Percentiles rank a stretch among this genome's conserved stretches.
These are phyloP conservation scores for Trichomonas tenax DNA, from an alignment of 208 protist genomes.

Conservation along the genomic window DNA sequence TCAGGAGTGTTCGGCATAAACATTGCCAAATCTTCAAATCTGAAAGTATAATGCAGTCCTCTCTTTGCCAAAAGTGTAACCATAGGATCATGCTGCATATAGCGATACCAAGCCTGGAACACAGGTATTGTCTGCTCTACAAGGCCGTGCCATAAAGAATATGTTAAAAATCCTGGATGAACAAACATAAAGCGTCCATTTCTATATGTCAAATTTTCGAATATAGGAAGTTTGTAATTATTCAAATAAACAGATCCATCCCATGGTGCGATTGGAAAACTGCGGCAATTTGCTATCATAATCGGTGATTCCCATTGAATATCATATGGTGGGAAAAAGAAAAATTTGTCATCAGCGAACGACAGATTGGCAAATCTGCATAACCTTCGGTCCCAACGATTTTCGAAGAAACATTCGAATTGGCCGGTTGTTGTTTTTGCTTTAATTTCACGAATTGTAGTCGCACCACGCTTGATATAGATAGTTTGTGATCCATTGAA, in stretches of 20 bases:
- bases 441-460: background rate
- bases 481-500: background rate
- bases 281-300: background rate
- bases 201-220: background rate
- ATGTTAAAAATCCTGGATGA: background rate
- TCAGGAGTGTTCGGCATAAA: background rate
- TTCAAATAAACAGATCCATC: background rate
- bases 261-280: background rate
- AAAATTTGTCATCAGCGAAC: background rate
- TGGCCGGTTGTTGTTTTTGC: background rate
- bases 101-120: background rate
- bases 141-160: background rate
- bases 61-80: background rate
- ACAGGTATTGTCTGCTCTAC: background rate
- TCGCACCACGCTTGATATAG: background rate
- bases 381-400: background rate
- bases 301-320: background rate
- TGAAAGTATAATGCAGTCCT: background rate
- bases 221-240: background rate
- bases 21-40: background rate
- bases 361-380: background rate
- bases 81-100: background rate
- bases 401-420: background rate
- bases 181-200: background rate
- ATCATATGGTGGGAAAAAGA: background rate